phyloP scores from a whole-genome alignment of 805 yeast genomes.

The Brettanomyces anomalus region DNA sequence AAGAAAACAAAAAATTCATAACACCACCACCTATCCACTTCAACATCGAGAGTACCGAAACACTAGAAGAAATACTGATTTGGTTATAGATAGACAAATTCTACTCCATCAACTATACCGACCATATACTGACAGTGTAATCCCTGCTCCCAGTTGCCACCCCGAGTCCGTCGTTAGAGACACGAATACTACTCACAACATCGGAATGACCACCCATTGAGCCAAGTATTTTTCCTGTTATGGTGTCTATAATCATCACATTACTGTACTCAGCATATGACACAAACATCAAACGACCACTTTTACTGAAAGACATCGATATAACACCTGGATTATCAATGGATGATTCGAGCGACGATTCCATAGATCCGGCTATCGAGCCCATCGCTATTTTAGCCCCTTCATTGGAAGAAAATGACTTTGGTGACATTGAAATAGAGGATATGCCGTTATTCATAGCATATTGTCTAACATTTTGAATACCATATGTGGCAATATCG shows the following conservation, averaged over 20 bases:
- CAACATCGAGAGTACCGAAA: neutral
- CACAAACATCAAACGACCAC: constrained; percentile 67
- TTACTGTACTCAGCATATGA: constrained; percentile 65
- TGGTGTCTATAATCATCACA: constrained; percentile 69
- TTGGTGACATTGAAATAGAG: no score
- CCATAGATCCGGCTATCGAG: constrained; percentile 5
- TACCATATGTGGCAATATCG: constrained; percentile 42
- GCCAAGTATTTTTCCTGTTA: constrained; percentile 58
- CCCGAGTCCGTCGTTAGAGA: constrained; percentile 68
- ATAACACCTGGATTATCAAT: constrained; percentile 61
- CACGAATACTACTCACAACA: constrained; percentile 51
- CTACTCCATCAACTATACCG: constrained; percentile 14
- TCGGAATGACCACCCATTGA: constrained; percentile 56
- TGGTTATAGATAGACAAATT: neutral
- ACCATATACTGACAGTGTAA: constrained; percentile 60
- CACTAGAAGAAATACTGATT: neutral
- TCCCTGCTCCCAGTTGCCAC: constrained; percentile 81
- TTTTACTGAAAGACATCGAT: constrained; percentile 61
- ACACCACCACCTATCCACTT: neutral
- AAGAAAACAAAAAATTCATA: neutral
- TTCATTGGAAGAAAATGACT: no score
- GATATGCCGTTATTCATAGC: neutral
- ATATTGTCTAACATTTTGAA: constrained; percentile 11
- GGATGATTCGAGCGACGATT: constrained; percentile 20
- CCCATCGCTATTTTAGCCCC: neutral